Conservation (phyloP, 2,329 filamentous ascomycete species). For the Botrytis elliptica region DNA sequence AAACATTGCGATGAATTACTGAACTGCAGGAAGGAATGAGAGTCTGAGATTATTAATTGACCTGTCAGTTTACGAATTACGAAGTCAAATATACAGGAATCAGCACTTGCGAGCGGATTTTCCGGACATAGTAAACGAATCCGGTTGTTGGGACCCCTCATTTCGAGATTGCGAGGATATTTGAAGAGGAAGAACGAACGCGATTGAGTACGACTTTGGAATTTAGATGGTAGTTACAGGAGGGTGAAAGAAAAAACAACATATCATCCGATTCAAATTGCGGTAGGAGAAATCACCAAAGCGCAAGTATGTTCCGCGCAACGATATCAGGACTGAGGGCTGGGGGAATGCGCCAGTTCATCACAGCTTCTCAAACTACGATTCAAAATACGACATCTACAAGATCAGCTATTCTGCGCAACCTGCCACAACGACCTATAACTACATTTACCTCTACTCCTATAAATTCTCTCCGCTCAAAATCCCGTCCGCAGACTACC, state of each 20-base stretch:
- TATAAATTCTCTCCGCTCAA: neutral
- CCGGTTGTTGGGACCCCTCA: neutral
- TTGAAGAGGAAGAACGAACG: neutral
- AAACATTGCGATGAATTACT: neutral
- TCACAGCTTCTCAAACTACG: neutral
- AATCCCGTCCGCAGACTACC: neutral
- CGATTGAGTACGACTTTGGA: neutral
- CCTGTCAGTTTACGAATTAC: neutral
- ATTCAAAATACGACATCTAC: neutral
- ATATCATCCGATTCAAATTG: neutral
- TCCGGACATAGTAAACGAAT: neutral
- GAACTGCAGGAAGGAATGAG: neutral
- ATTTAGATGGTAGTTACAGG: neutral
- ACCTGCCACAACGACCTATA: constrained; percentile 4
- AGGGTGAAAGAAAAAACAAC: neutral
- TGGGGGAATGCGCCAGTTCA: constrained; percentile 5
- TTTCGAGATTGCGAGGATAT: neutral
- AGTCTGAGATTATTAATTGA: neutral
- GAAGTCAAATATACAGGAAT: neutral
- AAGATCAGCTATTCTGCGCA: constrained; percentile 6
- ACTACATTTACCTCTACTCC: neutral
- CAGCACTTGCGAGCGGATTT: neutral
- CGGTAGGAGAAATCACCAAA: neutral
- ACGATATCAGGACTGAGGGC: neutral
- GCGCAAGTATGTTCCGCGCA: constrained; percentile 13